Percentiles rank a stretch among this genome's conserved stretches.
Evolutionary conservation across 2,329 filamentous ascomycete species (phyloP).

Genomic region (Aspergillus novofumigatus): DNA sequence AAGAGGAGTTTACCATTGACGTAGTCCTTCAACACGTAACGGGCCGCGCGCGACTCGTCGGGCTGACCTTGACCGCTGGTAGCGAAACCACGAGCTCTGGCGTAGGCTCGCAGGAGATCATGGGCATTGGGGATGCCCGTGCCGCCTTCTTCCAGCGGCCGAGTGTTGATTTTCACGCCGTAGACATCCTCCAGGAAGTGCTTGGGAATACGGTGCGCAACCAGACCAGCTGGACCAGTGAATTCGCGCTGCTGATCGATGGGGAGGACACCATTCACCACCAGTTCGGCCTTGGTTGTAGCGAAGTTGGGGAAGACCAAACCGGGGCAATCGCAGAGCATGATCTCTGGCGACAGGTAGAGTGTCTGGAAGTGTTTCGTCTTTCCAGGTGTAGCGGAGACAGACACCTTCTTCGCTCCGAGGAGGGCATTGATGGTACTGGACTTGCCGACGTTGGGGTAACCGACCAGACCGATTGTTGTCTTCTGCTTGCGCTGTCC

Average conservation of each 20-base stretch:
- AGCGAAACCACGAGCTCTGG: conserved; percentile 81
- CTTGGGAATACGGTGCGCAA: conserved; percentile 81
- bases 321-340: conserved; percentile 97
- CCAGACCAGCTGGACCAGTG: conserved; percentile 77
- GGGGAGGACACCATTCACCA: conserved; percentile 89
- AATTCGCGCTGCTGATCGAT: conserved; percentile 96
- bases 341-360: conserved; percentile 80
- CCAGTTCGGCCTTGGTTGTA: conserved; percentile 90
- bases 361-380: conserved; percentile 99
- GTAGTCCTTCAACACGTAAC: conserved; percentile 92
- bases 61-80: conserved; percentile 86
- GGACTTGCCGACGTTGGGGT: conserved; percentile 98
- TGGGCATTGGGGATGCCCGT: conserved; percentile 79
- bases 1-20: conserved; percentile 93
- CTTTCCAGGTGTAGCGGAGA: conserved; percentile 94
- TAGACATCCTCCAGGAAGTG: conserved; percentile 88
- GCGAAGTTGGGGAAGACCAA: conserved; percentile 98
- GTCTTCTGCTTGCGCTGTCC: conserved; percentile 59
- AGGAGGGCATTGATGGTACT: conserved; percentile 99
- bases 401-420: conserved; percentile 96
- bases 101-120: conserved; percentile 82
- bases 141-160: conserved; percentile 85
- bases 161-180: conserved; percentile 79
- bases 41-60: conserved; percentile 86
- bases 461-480: conserved; percentile 89